phyloP scores from a whole-genome alignment of 2,329 filamentous ascomycete genomes.

The Diaporthe aspalathi region DNA sequence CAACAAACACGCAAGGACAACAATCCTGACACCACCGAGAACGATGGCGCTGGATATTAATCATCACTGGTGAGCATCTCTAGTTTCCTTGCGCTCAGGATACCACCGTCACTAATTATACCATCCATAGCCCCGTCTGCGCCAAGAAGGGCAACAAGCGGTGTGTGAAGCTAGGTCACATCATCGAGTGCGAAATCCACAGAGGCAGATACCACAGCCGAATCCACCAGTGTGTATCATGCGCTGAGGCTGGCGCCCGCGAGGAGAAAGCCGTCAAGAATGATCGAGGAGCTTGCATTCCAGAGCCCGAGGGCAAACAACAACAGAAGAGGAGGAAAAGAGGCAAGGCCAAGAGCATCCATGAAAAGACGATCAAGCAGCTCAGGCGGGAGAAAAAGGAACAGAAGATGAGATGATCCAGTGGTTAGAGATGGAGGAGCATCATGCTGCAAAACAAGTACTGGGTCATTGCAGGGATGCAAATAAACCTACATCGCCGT shows the following conservation, averaged over 20 bases:
- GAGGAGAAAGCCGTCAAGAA: conserved; percentile 20
- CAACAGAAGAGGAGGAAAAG: not conserved
- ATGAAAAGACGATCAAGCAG: conserved; percentile 31
- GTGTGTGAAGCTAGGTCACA: conserved; percentile 32
- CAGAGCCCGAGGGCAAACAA: not conserved
- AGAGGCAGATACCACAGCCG: conserved; percentile 18
- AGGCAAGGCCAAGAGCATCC: not conserved
- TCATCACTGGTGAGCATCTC: conserved; percentile 28
- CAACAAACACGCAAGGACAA: not conserved
- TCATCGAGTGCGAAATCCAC: conserved; percentile 32
- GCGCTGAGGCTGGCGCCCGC: conserved; percentile 16
- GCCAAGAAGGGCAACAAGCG: conserved; percentile 35
- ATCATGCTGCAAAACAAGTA: no score
- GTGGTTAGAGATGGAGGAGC: not conserved
- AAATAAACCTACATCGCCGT: no score
- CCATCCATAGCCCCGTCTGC: conserved; percentile 28
- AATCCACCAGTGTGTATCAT: conserved; percentile 20
- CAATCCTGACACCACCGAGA: not conserved
- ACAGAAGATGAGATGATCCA: not conserved
- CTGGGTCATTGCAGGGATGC: no score
- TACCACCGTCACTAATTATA: not conserved
- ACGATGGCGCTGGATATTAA: conserved; percentile 13
- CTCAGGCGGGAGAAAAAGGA: conserved; percentile 11
- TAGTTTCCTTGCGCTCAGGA: not conserved
- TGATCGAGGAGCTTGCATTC: no score